Evolutionary conservation across 2,329 filamentous ascomycete genomes (phyloP), one percentile per base, ranked within the genome.

Genomic region (Aspergillus texensis): DNA sequence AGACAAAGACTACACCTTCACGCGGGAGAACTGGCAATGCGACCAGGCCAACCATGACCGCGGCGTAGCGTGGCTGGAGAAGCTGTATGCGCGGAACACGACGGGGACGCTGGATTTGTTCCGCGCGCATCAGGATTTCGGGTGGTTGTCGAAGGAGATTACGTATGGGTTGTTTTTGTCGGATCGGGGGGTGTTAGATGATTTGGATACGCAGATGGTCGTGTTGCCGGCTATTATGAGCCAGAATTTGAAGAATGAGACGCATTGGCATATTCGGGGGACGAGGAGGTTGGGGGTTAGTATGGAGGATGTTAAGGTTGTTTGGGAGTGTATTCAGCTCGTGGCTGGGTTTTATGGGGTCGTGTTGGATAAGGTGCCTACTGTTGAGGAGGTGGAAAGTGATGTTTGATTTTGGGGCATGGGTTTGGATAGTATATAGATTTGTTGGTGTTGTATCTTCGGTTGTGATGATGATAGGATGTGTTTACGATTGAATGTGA

Each of bases 71-170:
- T 90, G 87, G 87, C 80, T 88, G 64, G 76, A 80, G 53, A 83
- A 84, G 55, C 78, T 90, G 11, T 89, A 88, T 71, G 77, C 82
- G 57, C 79, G 82, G 46, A 84, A 88, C 66, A 78, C 70, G 9
- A 63, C 58, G 1, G 63, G 60, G 75, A 77, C 75, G 4, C 57
- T 77, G 63, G 69, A 75, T 48, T 28, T 76, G 41, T 75, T 77
- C 56, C 61, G 45, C 16, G 72, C 74, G 28, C 75, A 78, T 56
- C 65, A 64, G 24, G 76, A 80, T 36, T 93, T 96, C 75, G 83
- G 86, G 11, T 89, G 88, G 72, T 85, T 96, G 78, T 91, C 93
- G 77, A 83, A 92, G 57, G 91, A 90, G 21, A 86, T 90, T 16
- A 88, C 86, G 2, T 96, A 96, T 80, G 81, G 81, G 14, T 69